Percentiles rank a stretch among this genome's conserved stretches.
These are phyloP conservation scores for Lactifluus volemus DNA, from an alignment of 768 basidiomycete species.

Conservation along the genomic window DNA sequence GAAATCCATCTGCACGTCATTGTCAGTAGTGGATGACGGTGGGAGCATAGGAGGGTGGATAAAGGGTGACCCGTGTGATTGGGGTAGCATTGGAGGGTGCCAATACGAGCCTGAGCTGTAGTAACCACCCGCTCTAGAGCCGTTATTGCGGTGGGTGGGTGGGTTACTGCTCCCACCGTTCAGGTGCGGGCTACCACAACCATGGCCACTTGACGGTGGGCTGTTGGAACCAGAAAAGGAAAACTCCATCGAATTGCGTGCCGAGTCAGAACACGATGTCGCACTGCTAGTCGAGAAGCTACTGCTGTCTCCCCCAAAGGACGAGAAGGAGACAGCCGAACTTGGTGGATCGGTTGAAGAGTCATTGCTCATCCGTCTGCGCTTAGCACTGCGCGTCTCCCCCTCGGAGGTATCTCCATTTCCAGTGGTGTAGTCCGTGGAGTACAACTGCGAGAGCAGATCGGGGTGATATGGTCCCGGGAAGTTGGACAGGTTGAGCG, in stretches of 20 bases:
- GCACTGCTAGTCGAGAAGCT: conserved; percentile 33
- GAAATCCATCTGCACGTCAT: conserved; percentile 66
- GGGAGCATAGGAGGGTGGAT: conserved; percentile 69
- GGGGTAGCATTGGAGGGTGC: conserved; percentile 68
- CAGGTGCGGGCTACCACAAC: conserved; percentile 6
- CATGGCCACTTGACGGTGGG: conserved; percentile 39
- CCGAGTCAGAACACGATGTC: conserved; percentile 49
- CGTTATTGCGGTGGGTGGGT: neutral
- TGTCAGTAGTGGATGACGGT: conserved; percentile 20
- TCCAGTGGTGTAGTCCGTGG: conserved; percentile 50
- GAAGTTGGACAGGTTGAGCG: conserved; percentile 36
- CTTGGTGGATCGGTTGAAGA: conserved; percentile 45
- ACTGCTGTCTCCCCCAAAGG: conserved; percentile 36
- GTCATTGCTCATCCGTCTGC: conserved; percentile 59
- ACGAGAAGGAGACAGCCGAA: conserved; percentile 54
- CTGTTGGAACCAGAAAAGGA: conserved; percentile 42
- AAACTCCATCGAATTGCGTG: conserved; percentile 54
- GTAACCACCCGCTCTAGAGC: conserved; percentile 32
- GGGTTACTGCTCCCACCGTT: neutral
- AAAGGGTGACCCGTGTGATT: conserved; percentile 41
- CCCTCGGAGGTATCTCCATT: conserved; percentile 39
- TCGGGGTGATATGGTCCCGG: conserved; percentile 65
- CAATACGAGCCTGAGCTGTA: conserved; percentile 49
- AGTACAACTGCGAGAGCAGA: conserved; percentile 25
- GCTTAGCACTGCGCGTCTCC: conserved; percentile 48